A percentile compares a stretch with the other conserved stretches of the same genome.
phyloP scores from a whole-genome alignment of 305 asterid species.

The Rubia peregrina region DNA sequence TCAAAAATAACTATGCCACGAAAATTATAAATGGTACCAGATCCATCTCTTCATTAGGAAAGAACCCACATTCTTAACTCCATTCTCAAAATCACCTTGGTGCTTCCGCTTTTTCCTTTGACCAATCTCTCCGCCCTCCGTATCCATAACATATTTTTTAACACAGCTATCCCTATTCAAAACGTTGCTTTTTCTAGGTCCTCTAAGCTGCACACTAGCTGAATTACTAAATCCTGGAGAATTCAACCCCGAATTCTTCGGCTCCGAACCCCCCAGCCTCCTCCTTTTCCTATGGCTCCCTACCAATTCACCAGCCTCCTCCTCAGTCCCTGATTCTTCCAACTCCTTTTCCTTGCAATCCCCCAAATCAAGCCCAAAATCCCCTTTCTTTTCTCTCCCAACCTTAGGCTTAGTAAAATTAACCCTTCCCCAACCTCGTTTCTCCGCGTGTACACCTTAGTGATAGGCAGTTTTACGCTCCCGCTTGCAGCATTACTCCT shows the following conservation, averaged over 20 bases:
- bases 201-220: constrained; percentile 30
- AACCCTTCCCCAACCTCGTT: constrained; percentile 34
- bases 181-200: constrained; percentile 22
- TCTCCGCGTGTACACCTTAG: constrained; percentile 52
- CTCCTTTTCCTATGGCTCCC: constrained; percentile 20
- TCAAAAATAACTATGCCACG: not conserved
- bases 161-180: constrained; percentile 21
- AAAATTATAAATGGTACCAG: constrained; percentile 44
- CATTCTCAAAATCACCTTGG: constrained; percentile 22
- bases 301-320: constrained; percentile 8
- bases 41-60: constrained; percentile 61
- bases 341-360: constrained; percentile 1
- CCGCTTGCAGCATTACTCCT: constrained; percentile 6
- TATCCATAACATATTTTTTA: constrained; percentile 20
- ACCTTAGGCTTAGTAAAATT: constrained; percentile 24
- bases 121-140: not conserved
- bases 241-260: constrained; percentile 30
- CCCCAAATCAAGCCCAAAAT: not conserved
- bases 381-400: constrained; percentile 18
- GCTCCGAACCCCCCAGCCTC: constrained; percentile 20
- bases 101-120: constrained; percentile 32
- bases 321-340: constrained; percentile 7
- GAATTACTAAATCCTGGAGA: constrained; percentile 24
- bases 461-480: constrained; percentile 15
- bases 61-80: constrained; percentile 29